Evolutionary conservation across 257 asterid species (phyloP).

Genomic region (Nicotiana obtusifolia): DNA sequence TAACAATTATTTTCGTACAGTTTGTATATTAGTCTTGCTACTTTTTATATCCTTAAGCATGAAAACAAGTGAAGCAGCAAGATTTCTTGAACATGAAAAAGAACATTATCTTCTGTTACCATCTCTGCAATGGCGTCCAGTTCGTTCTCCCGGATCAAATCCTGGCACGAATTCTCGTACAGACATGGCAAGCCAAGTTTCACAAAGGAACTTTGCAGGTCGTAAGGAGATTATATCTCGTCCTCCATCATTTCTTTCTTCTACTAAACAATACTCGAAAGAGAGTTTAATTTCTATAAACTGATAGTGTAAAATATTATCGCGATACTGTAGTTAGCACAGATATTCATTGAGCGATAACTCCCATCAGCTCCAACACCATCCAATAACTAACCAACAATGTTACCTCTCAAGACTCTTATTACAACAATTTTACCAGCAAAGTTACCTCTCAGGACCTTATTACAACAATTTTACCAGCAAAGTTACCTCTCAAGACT

Average conservation of each 20-base stretch:
- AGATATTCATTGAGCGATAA: not conserved
- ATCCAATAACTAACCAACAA: too few relatives aligned
- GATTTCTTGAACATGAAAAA: conserved; percentile 36
- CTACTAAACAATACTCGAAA: not conserved
- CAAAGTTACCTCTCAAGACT: too few relatives aligned
- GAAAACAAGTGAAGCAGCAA: conserved; percentile 21
- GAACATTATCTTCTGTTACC: conserved; percentile 8
- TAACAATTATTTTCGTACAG: conserved; percentile 10
- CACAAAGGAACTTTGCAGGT: not conserved
- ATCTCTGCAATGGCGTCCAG: conserved; percentile 6
- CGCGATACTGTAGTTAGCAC: not conserved
- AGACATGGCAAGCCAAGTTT: not conserved
- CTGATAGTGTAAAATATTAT: not conserved
- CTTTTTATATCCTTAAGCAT: not conserved
- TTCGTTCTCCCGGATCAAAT: not conserved
- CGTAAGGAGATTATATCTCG: not conserved
- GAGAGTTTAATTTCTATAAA: not conserved
- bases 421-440: too few relatives aligned
- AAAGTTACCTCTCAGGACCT: too few relatives aligned
- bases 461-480: too few relatives aligned
- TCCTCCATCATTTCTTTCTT: not conserved
- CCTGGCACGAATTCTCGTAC: conserved; percentile 3
- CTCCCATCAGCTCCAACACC: too few relatives aligned
- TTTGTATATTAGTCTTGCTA: conserved; percentile 9
- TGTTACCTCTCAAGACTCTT: too few relatives aligned